Evolutionary conservation across 805 yeast genomes (phyloP).

Genomic region (Tetrapisispora iriomotensis): DNA sequence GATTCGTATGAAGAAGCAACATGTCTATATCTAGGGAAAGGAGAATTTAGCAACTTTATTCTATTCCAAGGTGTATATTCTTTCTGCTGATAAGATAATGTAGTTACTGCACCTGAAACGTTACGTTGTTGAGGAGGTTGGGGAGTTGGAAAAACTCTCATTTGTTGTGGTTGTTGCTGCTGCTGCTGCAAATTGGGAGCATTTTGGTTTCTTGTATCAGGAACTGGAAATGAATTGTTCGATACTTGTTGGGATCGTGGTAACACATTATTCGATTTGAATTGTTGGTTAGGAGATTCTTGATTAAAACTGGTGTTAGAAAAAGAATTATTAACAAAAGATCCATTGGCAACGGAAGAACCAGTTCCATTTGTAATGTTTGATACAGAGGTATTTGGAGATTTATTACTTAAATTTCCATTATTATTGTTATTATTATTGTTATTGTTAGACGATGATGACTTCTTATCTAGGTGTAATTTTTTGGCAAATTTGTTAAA

Average conservation of each 20-base stretch:
- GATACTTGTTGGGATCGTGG: not conserved
- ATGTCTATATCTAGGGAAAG: conserved; percentile 92
- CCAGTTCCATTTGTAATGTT: conserved; percentile 4
- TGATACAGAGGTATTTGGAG: conserved; percentile 7
- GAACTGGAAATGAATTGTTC: conserved; percentile 6
- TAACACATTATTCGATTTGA: not conserved
- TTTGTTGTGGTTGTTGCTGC: conserved; percentile 1
- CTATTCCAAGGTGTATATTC: conserved; percentile 55
- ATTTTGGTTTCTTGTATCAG: conserved; percentile 17
- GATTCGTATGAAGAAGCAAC: conserved; percentile 70
- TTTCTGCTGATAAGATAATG: conserved; percentile 13
- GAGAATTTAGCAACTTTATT: conserved; percentile 57
- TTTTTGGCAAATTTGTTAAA: conserved; percentile 45
- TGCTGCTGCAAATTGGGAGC: conserved; percentile 1
- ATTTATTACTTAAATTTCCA: conserved; percentile 12
- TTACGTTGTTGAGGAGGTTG: conserved; percentile 24
- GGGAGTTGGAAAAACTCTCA: conserved; percentile 16
- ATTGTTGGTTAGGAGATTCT: not conserved
- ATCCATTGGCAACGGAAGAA: conserved; percentile 1
- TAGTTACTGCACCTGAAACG: conserved; percentile 23
- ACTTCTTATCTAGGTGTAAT: conserved; percentile 29
- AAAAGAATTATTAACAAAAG: conserved; percentile 2
- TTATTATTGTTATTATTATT: conserved; percentile 1
- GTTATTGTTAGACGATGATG: conserved; percentile 7
- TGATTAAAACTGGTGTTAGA: not conserved